These are phyloP conservation scores for Tolypocladium pustulatum DNA, from an alignment of 2,329 filamentous ascomycete species.

Conservation along the genomic window DNA sequence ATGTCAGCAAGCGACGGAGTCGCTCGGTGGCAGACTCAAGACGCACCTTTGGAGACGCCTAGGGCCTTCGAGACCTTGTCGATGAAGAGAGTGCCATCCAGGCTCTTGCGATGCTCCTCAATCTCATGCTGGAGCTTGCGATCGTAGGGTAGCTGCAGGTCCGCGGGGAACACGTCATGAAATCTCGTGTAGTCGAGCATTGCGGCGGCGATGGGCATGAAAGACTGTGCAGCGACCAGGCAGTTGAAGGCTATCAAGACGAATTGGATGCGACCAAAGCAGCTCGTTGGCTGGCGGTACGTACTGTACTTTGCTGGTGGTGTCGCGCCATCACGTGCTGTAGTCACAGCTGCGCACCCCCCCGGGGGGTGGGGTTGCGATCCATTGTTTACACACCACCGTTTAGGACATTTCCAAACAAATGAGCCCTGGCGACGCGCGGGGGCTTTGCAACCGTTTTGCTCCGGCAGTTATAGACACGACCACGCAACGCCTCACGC, in stretches of 20 bases:
- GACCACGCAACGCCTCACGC: not conserved
- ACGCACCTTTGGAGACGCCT: slow-evolving; percentile 56
- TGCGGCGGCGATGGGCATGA: slow-evolving; percentile 1
- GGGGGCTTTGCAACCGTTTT: slow-evolving; percentile 1
- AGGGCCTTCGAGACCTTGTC: slow-evolving; percentile 65
- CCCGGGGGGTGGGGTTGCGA: slow-evolving; percentile 1
- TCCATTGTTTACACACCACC: slow-evolving; percentile 32
- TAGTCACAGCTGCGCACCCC: not conserved
- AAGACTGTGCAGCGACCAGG: not conserved
- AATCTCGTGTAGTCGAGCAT: slow-evolving; percentile 61
- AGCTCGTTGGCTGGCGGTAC: not conserved
- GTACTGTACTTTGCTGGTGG: not conserved
- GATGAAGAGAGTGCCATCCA: slow-evolving; percentile 66
- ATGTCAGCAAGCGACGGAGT: not conserved
- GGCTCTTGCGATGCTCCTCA: slow-evolving; percentile 51
- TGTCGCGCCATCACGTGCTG: slow-evolving; percentile 12
- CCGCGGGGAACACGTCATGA: slow-evolving; percentile 54
- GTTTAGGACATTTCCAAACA: slow-evolving; percentile 17
- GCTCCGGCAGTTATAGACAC: not conserved
- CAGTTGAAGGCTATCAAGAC: not conserved
- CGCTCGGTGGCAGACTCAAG: not conserved
- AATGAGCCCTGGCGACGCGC: not conserved
- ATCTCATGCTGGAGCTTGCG: slow-evolving; percentile 52
- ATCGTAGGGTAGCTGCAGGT: slow-evolving; percentile 51
- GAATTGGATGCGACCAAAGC: not conserved